Evolutionary conservation across 129 eudicot species (phyloP).

Genomic region (Escallonia rubra): DNA sequence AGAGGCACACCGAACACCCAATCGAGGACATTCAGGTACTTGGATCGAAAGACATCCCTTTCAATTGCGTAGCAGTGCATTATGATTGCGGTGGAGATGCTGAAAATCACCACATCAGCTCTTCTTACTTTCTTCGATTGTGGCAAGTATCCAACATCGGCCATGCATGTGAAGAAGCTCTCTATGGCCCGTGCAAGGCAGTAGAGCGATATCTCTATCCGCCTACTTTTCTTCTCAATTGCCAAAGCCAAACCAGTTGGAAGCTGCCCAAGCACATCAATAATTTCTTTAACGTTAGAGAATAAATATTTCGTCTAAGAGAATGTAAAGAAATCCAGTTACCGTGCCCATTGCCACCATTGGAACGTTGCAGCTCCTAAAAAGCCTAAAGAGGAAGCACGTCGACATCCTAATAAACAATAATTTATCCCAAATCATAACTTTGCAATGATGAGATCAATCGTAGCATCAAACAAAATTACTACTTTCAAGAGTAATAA

Average conservation of each 20-base stretch:
- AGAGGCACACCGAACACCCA: constrained; percentile 99
- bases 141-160: constrained; percentile 78
- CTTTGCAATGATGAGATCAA: no score
- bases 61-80: constrained; percentile 98
- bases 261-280: constrained; percentile 39
- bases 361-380: constrained; percentile 80
- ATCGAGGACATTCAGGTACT: constrained; percentile 95
- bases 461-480: no score
- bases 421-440: neutral
- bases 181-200: constrained; percentile 95
- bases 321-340: constrained; percentile 12
- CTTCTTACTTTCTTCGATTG: constrained; percentile 54
- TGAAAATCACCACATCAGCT: constrained; percentile 79
- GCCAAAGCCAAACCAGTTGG: constrained; percentile 94
- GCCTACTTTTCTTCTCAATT: constrained; percentile 93
- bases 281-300: neutral
- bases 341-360: constrained; percentile 96
- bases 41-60: constrained; percentile 91
- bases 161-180: constrained; percentile 97
- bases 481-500: no score
- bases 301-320: neutral
- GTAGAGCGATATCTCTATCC: constrained; percentile 95
- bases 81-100: constrained; percentile 90
- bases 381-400: constrained; percentile 81
- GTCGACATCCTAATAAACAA: constrained; percentile 78